Conservation (phyloP, 805 yeast genomes). For the Komagataella pastoris region DNA sequence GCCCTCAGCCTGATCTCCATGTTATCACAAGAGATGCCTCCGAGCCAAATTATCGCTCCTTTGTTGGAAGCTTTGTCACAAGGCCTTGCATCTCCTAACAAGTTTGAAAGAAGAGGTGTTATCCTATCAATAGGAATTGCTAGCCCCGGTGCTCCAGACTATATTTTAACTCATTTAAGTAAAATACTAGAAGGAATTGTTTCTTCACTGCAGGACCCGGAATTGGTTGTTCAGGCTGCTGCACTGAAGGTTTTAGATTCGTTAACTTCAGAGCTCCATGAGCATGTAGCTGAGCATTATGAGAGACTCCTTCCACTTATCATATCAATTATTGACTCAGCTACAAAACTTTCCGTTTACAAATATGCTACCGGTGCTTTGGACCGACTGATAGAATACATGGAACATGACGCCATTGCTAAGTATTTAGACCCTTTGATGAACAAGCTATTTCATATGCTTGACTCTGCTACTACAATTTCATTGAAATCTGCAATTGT, state of each 20-base stretch:
- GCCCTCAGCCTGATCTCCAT: constrained; percentile 72
- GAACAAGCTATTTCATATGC: constrained; percentile 78
- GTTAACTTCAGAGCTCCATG: constrained; percentile 76
- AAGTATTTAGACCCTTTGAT: constrained; percentile 78
- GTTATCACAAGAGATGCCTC: constrained; percentile 78
- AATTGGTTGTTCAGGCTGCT: constrained; percentile 67
- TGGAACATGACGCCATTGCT: constrained; percentile 73
- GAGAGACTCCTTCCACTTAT: constrained; percentile 74
- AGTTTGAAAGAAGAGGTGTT: constrained; percentile 78
- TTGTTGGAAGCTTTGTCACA: constrained; percentile 51
- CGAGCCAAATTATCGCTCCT: constrained; percentile 80
- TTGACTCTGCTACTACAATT: constrained; percentile 61
- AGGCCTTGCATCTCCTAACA: constrained; percentile 48
- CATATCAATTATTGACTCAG: constrained; percentile 75
- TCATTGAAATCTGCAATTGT: constrained; percentile 73
- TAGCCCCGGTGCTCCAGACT: constrained; percentile 92
- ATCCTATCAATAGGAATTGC: constrained; percentile 71
- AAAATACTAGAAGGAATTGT: constrained; percentile 63
- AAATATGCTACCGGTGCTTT: constrained; percentile 84
- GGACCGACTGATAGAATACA: constrained; percentile 85
- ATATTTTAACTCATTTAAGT: constrained; percentile 58
- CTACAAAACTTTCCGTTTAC: constrained; percentile 72
- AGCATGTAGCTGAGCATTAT: constrained; percentile 73
- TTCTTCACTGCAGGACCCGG: constrained; percentile 64
- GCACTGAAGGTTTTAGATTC: constrained; percentile 73